Percentiles rank a stretch among this genome's conserved stretches.
These are phyloP conservation scores for Talaromyces trachyspermus DNA, from an alignment of 495 filamentous ascomycete genomes.

Conservation along the genomic window DNA sequence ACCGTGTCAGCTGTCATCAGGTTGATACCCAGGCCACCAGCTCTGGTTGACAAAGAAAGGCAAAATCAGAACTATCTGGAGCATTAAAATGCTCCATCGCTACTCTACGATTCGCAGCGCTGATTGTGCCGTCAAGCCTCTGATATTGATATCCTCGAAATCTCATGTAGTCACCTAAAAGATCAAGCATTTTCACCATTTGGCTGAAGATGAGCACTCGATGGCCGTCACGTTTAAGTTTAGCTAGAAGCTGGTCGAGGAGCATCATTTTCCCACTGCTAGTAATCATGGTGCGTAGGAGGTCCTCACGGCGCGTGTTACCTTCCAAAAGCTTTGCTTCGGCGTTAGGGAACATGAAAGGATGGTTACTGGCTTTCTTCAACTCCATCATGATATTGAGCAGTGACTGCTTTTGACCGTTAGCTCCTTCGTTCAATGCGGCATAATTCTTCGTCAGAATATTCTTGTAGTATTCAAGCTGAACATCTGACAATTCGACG, in stretches of 20 bases:
- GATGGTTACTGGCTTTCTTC: constrained; percentile 98
- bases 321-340: constrained; percentile 79
- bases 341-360: constrained; percentile 91
- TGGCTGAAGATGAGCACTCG: constrained; percentile 97
- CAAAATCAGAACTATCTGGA: constrained; percentile 87
- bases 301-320: constrained; percentile 72
- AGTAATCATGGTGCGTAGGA: constrained; percentile 81
- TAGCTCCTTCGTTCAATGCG: constrained; percentile 81
- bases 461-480: constrained; percentile 97
- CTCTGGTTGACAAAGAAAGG: constrained; percentile 93
- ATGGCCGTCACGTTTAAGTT: constrained; percentile 84
- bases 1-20: constrained; percentile 98
- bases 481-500: constrained; percentile 89
- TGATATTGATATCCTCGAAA: constrained; percentile 87
- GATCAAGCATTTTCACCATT: constrained; percentile 98
- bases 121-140: constrained; percentile 89
- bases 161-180: constrained; percentile 86
- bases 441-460: constrained; percentile 96
- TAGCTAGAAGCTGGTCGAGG: constrained; percentile 83
- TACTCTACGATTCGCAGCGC: constrained; percentile 71
- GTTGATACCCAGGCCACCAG: constrained; percentile 95
- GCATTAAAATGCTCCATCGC: constrained; percentile 99
- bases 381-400: constrained; percentile 99
- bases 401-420: constrained; percentile 86
- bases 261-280: constrained; percentile 99